Evolutionary conservation across 1,284 basidiomycete genomes (phyloP).

Genomic region (Cryptococcus depauperatus): DNA sequence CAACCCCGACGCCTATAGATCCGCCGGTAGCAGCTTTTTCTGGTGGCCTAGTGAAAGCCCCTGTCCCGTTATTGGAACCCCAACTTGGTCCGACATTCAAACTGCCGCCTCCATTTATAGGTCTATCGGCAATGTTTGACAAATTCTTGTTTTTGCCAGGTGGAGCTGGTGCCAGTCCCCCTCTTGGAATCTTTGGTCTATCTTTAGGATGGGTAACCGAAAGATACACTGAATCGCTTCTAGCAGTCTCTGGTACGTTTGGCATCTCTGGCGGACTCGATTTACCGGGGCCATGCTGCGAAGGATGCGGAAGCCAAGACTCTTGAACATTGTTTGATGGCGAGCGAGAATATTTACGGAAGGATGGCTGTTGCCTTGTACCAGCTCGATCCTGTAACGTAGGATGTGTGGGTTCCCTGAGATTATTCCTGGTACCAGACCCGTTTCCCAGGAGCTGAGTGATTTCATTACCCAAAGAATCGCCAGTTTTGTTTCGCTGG

Average conservation of each 20-base stretch:
- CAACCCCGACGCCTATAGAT: not conserved
- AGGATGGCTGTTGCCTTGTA: not conserved
- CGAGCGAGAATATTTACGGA: not conserved
- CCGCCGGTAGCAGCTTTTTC: not conserved
- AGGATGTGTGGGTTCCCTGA: not conserved
- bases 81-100: not conserved
- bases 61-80: not conserved
- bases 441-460: slow-evolving; percentile 9
- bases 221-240: slow-evolving; percentile 14
- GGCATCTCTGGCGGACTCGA: not conserved
- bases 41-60: not conserved
- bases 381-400: not conserved
- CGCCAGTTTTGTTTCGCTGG: not conserved
- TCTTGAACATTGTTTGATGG: slow-evolving; percentile 9
- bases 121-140: not conserved
- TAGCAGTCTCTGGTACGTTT: slow-evolving; percentile 5
- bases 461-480: slow-evolving; percentile 13
- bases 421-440: not conserved
- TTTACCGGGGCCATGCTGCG: not conserved
- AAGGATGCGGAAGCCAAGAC: slow-evolving; percentile 14
- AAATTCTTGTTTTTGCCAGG: not conserved
- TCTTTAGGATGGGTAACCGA: slow-evolving; percentile 20
- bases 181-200: slow-evolving; percentile 19
- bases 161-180: slow-evolving; percentile 3
- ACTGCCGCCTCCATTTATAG: not conserved